Percentiles rank a stretch among this genome's conserved stretches.
Conservation (phyloP, 108 stramenopile species). For the Mediolabrus comicus region DNA sequence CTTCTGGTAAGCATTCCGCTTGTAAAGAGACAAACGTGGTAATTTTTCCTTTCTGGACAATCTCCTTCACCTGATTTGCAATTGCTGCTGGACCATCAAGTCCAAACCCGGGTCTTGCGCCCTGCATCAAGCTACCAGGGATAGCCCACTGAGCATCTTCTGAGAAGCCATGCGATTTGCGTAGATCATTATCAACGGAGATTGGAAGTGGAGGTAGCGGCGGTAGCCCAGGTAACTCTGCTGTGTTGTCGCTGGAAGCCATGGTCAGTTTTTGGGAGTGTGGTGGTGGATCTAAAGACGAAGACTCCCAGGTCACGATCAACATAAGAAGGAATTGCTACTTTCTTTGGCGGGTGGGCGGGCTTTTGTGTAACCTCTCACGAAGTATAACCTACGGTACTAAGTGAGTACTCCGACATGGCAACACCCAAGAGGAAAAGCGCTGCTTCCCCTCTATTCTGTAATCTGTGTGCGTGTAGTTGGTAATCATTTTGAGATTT, state of each 20-base stretch:
- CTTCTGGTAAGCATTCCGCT: constrained; percentile 6
- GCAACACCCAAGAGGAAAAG: too few relatives aligned
- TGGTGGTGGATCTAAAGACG: not conserved
- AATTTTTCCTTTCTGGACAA: not conserved
- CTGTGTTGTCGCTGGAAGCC: too few relatives aligned
- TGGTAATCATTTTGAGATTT: too few relatives aligned
- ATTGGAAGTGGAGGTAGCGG: constrained; percentile 1
- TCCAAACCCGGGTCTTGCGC: constrained; percentile 3
- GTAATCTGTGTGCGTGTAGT: too few relatives aligned
- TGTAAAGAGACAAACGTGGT: constrained; percentile 1
- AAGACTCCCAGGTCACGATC: too few relatives aligned
- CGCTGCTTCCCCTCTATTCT: too few relatives aligned
- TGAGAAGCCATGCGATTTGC: constrained; percentile 2
- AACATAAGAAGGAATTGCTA: too few relatives aligned
- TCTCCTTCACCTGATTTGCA: not conserved
- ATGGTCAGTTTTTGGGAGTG: not conserved
- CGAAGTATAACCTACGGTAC: too few relatives aligned
- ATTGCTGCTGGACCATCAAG: not conserved
- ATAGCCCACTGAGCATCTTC: constrained; percentile 10
- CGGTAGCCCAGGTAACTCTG: too few relatives aligned
- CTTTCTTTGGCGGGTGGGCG: too few relatives aligned
- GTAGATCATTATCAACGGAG: not conserved
- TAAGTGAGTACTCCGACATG: too few relatives aligned
- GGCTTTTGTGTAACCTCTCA: too few relatives aligned
- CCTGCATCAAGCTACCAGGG: constrained; percentile 6